These are phyloP conservation scores for Myriosclerotinia duriaeana DNA, from an alignment of 2,329 filamentous ascomycete species.

Conservation along the genomic window DNA sequence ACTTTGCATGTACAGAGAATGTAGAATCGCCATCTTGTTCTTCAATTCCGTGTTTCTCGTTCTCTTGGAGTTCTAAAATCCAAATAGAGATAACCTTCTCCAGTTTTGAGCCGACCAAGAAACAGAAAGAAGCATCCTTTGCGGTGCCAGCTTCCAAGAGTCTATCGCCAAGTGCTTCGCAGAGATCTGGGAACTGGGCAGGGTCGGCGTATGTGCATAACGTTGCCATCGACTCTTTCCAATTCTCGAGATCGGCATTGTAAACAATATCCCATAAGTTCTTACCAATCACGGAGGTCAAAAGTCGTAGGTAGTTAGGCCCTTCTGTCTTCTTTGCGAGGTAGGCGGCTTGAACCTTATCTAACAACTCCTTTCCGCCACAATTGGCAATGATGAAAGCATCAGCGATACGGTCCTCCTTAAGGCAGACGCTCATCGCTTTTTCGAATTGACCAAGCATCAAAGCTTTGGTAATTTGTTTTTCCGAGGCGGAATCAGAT, in stretches of 20 bases:
- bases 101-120: slow-evolving; percentile 89
- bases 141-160: slow-evolving; percentile 74
- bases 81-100: slow-evolving; percentile 97
- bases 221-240: slow-evolving; percentile 96
- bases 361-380: slow-evolving; percentile 86
- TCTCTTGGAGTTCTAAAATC: slow-evolving; percentile 84
- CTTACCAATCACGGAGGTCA: slow-evolving; percentile 90
- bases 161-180: slow-evolving; percentile 89
- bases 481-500: slow-evolving; percentile 79
- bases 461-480: slow-evolving; percentile 80
- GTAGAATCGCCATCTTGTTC: slow-evolving; percentile 70
- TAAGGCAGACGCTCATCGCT: slow-evolving; percentile 83
- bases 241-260: slow-evolving; percentile 87
- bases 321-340: slow-evolving; percentile 77
- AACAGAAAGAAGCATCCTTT: slow-evolving; percentile 96
- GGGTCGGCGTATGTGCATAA: slow-evolving; percentile 94
- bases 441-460: slow-evolving; percentile 89
- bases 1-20: slow-evolving; percentile 87
- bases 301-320: slow-evolving; percentile 87
- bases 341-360: slow-evolving; percentile 91
- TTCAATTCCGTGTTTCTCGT: slow-evolving; percentile 72
- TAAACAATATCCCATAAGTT: slow-evolving; percentile 98
- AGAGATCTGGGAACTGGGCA: slow-evolving; percentile 88
- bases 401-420: slow-evolving; percentile 88
- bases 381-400: slow-evolving; percentile 98